Evolutionary conservation across 108 stramenopile species (phyloP), one percentile per base, ranked within the genome.

Genomic region (Cyclotella cryptica): DNA sequence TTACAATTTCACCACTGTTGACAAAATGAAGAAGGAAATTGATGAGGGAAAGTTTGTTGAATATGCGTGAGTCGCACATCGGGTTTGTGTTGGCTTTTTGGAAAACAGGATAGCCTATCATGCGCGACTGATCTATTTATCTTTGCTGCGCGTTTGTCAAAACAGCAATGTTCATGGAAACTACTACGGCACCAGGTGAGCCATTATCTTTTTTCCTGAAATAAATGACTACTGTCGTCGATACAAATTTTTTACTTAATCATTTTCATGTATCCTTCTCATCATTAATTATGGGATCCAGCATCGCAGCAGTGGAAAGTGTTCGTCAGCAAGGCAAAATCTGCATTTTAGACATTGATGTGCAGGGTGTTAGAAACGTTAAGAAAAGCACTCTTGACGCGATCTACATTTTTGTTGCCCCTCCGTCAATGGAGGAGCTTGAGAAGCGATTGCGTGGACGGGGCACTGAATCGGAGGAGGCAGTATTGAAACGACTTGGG

Each of bases 301-400:
- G 75, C 60, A 66, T 96, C n/a, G 92, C 81, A 1, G 88, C 97
- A 2, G 97, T 99, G 15, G 84, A 93, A 64, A 70, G 75, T 46
- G 97, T 99, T 0, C 86, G 86, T 67, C 65, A 79, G 21, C 67
- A 81, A 70, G 92, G 93, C 8, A 92, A 93, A 73, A 86, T 99
- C 22, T 98, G 98, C 78, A 84, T 98, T 68, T 78, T 99, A 19
- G 97, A 98, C 75, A 98, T 98, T 78, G 98, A 99, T 59, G 84
- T 89, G 28, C 94, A 93, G 73, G 93, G 96, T 0, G 90, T 89
- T 11, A 67, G 78, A 61, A 83, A 85, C 60, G 93, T 96, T 18
- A 93, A 92, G 60, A 67, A 78, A 43, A 77, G 82, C 59, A 59
- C 60, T 29, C 57, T 90, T 8, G 80, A 84, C 57, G 83, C 86